Evolutionary conservation across 352 stramenopile species (phyloP).

Genomic region (Globisporangium parvum): DNA sequence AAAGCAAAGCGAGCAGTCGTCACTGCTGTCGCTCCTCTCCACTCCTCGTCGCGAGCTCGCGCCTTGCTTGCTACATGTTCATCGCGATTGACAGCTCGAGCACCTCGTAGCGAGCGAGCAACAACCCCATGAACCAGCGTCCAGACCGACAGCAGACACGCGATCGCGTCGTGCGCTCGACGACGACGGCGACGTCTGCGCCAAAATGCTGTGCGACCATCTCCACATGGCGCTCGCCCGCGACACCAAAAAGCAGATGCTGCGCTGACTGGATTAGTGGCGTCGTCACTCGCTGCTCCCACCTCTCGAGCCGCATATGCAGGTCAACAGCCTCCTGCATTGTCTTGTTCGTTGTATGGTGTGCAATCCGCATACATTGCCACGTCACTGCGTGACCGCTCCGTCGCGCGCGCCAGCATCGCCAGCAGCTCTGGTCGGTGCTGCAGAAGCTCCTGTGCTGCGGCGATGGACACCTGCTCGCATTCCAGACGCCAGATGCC

Average conservation of each 20-base stretch:
- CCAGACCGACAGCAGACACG: background rate
- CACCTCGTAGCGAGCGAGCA: no score
- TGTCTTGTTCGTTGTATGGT: conserved; percentile 1
- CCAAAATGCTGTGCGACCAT: background rate
- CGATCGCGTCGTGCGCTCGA: background rate
- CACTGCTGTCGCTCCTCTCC: no score
- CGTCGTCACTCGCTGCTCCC: no score
- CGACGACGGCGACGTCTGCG: no score
- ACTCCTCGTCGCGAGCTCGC: no score
- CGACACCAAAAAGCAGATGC: background rate
- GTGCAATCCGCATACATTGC: conserved; percentile 1
- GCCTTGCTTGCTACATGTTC: no score
- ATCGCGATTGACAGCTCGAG: no score
- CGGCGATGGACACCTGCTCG: conserved; percentile 25
- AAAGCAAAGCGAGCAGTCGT: no score
- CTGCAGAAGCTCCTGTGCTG: conserved; percentile 22
- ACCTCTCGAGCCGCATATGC: no score
- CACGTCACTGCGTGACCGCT: background rate
- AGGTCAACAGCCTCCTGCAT: background rate
- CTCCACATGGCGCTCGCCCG: background rate
- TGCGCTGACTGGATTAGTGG: conserved; percentile 19
- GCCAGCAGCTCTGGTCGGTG: conserved; percentile 35
- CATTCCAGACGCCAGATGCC: background rate
- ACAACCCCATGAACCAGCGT: background rate
- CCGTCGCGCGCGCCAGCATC: conserved; percentile 17